Evolutionary conservation across 139 green algal species (phyloP).

Genomic region (Coelastrella sp.): DNA sequence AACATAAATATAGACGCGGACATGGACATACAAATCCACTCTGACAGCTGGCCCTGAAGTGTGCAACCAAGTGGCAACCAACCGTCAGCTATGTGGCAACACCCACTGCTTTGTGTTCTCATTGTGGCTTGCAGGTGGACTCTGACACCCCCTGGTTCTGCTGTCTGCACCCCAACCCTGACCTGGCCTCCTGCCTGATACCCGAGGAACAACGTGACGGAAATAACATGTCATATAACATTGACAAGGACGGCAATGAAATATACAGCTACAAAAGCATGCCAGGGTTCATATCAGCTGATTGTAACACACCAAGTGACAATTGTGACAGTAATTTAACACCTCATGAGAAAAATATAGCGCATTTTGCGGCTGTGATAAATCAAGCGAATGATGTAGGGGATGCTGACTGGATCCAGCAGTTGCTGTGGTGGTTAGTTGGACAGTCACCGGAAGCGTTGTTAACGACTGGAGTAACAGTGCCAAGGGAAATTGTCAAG

Average conservation of each 20-base stretch:
- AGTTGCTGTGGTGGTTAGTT: slow-evolving; percentile 26
- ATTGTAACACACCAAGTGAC: neutral
- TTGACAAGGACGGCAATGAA: neutral
- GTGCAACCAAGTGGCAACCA: too few relatives aligned
- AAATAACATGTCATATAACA: neutral
- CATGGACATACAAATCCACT: too few relatives aligned
- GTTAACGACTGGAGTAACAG: neutral
- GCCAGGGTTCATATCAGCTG: slow-evolving; percentile 44
- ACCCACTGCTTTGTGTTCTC: neutral
- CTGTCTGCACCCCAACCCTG: slow-evolving; percentile 68
- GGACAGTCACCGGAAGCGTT: neutral
- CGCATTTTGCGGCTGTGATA: slow-evolving; percentile 44
- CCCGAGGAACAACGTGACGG: slow-evolving; percentile 49
- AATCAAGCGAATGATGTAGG: neutral
- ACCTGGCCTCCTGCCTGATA: slow-evolving; percentile 52
- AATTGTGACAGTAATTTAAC: neutral
- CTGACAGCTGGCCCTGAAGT: too few relatives aligned
- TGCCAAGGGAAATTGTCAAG: neutral
- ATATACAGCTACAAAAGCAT: slow-evolving; percentile 44
- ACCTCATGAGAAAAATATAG: slow-evolving; percentile 16
- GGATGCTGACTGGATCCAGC: neutral
- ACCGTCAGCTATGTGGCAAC: too few relatives aligned
- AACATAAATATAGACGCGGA: too few relatives aligned
- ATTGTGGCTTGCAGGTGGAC: neutral
- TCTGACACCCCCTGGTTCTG: slow-evolving; percentile 72